Conservation (phyloP, 2,329 filamentous ascomycete genomes). For the Aspergillus novoparasiticus region DNA sequence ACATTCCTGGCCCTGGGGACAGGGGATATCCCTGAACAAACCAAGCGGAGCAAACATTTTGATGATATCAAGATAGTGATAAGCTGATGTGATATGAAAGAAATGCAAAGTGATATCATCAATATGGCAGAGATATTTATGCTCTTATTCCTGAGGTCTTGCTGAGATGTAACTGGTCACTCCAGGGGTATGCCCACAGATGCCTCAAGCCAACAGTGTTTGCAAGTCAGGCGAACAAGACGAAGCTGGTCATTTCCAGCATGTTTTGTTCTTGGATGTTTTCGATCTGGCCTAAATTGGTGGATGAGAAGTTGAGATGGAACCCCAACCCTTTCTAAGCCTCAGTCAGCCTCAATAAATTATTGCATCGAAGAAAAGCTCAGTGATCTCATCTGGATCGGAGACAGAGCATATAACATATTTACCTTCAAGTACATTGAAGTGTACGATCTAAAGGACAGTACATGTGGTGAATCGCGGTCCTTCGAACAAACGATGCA, state of each 20-base stretch:
- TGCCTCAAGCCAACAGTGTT: not conserved
- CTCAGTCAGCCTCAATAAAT: not conserved
- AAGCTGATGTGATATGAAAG: not conserved
- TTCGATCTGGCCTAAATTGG: not conserved
- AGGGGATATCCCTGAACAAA: constrained; percentile 56
- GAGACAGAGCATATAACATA: not conserved
- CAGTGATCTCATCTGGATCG: not conserved
- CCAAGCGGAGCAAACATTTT: constrained; percentile 59
- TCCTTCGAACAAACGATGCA: constrained; percentile 1
- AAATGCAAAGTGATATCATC: not conserved
- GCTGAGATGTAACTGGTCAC: not conserved
- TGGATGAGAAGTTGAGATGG: not conserved
- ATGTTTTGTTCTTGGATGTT: not conserved
- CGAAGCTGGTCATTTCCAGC: not conserved
- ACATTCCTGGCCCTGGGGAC: constrained; percentile 56
- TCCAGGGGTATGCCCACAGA: not conserved
- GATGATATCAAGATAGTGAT: constrained; percentile 4
- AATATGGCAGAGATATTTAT: not conserved
- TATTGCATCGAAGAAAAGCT: not conserved
- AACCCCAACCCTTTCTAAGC: not conserved
- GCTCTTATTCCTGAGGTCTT: not conserved
- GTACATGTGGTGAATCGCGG: not conserved
- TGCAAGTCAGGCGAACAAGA: not conserved
- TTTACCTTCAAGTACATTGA: not conserved
- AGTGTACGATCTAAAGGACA: not conserved